Evolutionary conservation across 306 rosid species (phyloP), one percentile per base, ranked within the genome.

Genomic region (Vigna trinervia): DNA sequence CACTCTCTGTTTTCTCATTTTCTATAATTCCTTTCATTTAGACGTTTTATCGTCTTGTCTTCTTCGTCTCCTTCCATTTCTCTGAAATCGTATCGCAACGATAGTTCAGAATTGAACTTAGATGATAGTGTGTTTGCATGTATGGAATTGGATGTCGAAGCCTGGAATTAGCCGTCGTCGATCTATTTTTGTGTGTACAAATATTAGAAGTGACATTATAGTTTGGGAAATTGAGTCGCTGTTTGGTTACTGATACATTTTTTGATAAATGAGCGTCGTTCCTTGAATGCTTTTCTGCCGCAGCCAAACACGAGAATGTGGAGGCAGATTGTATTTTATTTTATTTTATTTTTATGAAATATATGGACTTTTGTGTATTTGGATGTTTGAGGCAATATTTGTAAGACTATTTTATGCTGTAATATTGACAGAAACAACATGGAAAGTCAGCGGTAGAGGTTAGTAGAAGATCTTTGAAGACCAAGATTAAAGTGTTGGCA

Each of bases 401-500:
- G 45, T 62, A 4, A 32, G 47, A 0, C 63, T 65, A 32, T 50
- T 72, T 20, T 22, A 8, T 83, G 47, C 1, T 9, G 3, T 39
- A 41, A 54, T 66, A 47, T 73, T 74, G 50, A 32, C 83, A 83
- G 88, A 80, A 74, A 76, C 75, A 63, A 52, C 70, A 73, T n/a
- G 91, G 81, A 75, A 85, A 86, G 14, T 82, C 72, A 36, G 43
- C 75, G 20, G 78, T 63, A 30, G 84, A 75, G 22, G 36, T 8
- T 43, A 9, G 1, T 20, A 2, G 19, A 11, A 19, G 28, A 41
- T 19, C 23, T 9, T 1, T 41, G 19, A 32, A 34, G 68, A 12
- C 17, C 11, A 20, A 87, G 86, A 73, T 94, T 54, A 77, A 83
- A 77, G 69, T 77, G 60, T 79, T 89, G 22, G 73, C 67, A 83